Conservation (phyloP, 164 flowering plant genomes). For the Santalum album region DNA sequence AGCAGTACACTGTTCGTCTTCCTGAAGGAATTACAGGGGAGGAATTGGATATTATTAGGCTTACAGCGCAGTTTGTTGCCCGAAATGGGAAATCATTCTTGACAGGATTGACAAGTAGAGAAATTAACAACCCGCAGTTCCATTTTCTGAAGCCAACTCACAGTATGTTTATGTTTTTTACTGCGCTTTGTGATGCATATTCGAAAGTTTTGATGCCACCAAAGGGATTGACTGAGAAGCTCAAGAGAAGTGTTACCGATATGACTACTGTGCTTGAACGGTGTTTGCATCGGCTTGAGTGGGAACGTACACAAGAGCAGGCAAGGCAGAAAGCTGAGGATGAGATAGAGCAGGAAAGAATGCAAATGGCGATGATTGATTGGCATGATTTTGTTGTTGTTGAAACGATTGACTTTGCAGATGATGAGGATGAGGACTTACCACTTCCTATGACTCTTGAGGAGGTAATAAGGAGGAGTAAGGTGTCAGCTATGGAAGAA, state of each 20-base stretch:
- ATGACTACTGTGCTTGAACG: slow-evolving; percentile 88
- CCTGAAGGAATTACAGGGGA: slow-evolving; percentile 98
- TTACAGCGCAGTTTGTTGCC: slow-evolving; percentile 97
- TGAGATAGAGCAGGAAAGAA: slow-evolving; percentile 89
- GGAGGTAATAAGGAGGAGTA: slow-evolving; percentile 95
- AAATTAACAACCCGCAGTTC: slow-evolving; percentile 81
- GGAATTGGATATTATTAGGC: slow-evolving; percentile 90
- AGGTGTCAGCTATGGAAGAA: slow-evolving; percentile 53
- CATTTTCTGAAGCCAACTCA: slow-evolving; percentile 96
- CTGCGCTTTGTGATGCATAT: slow-evolving; percentile 90
- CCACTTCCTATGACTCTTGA: slow-evolving; percentile 97
- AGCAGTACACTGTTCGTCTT: slow-evolving; percentile 86
- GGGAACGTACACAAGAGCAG: slow-evolving; percentile 97
- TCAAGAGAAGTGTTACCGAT: slow-evolving; percentile 61
- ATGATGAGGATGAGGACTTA: slow-evolving; percentile 95
- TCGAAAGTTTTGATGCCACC: slow-evolving; percentile 95
- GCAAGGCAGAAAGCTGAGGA: slow-evolving; percentile 97
- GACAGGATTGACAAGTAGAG: slow-evolving; percentile 83
- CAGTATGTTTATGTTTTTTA: slow-evolving; percentile 94
- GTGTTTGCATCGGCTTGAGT: slow-evolving; percentile 84
- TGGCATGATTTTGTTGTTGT: slow-evolving; percentile 99
- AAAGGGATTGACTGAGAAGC: slow-evolving; percentile 74
- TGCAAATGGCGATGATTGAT: slow-evolving; percentile 98
- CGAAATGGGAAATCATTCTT: slow-evolving; percentile 89
- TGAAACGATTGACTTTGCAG: slow-evolving; percentile 86